Conservation (phyloP, 371 early-diverging fungal species). For the Mucor sp. region DNA sequence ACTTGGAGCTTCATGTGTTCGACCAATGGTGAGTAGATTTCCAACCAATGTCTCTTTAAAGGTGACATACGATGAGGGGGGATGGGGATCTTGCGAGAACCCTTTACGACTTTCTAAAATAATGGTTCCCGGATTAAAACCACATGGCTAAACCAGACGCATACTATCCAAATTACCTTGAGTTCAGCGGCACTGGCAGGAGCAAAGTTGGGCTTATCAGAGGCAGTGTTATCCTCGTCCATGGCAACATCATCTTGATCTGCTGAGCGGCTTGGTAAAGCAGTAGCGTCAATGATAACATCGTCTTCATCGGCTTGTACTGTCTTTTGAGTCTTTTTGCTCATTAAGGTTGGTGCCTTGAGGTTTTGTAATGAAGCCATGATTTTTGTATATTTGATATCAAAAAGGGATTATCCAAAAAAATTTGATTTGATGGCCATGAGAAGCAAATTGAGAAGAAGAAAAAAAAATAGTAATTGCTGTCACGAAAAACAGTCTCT, state of each 20-base stretch:
- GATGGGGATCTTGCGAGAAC: conserved; percentile 84
- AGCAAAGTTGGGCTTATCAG: conserved; percentile 44
- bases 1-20: conserved; percentile 97
- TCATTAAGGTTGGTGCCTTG: conserved; percentile 58
- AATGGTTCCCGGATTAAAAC: conserved; percentile 1
- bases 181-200: conserved; percentile 37
- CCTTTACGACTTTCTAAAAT: conserved; percentile 42
- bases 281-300: conserved; percentile 63
- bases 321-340: conserved; percentile 48
- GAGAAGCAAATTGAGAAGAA: neutral
- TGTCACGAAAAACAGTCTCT: conserved; percentile 3
- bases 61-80: conserved; percentile 93
- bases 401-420: neutral
- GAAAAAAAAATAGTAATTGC: conserved; percentile 6
- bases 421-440: neutral
- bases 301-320: conserved; percentile 57
- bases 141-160: neutral
- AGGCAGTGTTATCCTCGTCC: conserved; percentile 40
- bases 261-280: conserved; percentile 48
- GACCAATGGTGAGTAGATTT: conserved; percentile 99
- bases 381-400: neutral
- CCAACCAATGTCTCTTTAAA: conserved; percentile 95
- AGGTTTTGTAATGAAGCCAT: conserved; percentile 58
- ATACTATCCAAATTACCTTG: conserved; percentile 23
- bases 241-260: conserved; percentile 50